Conservation (phyloP, 2,329 filamentous ascomycete species). For the Magnaporthiopsis incrustans region DNA sequence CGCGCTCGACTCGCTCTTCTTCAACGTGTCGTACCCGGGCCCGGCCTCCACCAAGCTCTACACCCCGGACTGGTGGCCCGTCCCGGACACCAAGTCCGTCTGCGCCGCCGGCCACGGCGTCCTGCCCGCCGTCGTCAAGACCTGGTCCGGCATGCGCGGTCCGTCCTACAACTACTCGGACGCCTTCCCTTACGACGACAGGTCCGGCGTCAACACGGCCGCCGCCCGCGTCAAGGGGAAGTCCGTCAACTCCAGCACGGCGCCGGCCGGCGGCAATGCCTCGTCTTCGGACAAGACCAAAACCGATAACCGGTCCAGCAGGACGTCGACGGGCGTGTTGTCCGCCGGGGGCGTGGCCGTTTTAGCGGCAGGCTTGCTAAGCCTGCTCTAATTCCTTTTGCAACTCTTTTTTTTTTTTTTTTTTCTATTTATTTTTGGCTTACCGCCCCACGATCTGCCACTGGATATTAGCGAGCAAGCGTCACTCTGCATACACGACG, state of each 20-base stretch:
- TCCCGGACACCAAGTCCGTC: conserved; percentile 11
- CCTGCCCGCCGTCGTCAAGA: conserved; percentile 8
- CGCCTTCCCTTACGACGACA: conserved; percentile 33
- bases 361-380: background rate
- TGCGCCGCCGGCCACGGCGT: conserved; percentile 13
- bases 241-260: background rate
- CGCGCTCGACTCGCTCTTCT: background rate
- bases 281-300: background rate
- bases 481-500: no score
- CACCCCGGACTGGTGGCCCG: conserved; percentile 19
- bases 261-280: background rate
- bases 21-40: conserved; percentile 9
- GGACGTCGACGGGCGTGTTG: no score
- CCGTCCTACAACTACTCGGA: conserved; percentile 15
- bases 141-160: conserved; percentile 9
- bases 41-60: conserved; percentile 12
- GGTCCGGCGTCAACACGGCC: conserved; percentile 31
- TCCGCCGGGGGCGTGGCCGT: background rate
- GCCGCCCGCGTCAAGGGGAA: conserved; percentile 1
- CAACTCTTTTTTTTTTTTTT: background rate
- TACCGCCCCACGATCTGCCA: background rate
- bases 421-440: background rate
- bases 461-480: background rate
- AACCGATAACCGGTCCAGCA: background rate
- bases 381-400: background rate